Base-by-base conservation (phyloP, 768 basidiomycete genomes). In the Sporobolomyces phaffii region DNA sequence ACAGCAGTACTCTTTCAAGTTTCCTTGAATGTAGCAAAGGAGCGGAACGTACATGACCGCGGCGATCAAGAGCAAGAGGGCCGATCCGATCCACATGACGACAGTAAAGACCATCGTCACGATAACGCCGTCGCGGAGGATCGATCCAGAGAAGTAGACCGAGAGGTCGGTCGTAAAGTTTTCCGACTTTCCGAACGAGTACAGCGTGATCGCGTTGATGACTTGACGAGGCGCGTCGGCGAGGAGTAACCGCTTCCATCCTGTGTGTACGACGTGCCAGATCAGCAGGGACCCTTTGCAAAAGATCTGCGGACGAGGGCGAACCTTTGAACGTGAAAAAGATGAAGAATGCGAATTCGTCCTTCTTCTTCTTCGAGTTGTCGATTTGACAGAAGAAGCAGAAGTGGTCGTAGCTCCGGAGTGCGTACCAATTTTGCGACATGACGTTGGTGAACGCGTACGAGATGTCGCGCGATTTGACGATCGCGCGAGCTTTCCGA, bases 271-370 rank as follows among this genome's bases (percentile, higher is more conserved):
- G 26, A 5, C 48, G 22, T 28, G 26, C 3, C 29, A 48, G 8
- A 29, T 34, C 29, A 60, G 31, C 20, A 24, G 28, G 7, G 20
- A 14, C 5, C 24, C 18, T 26, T 38, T 22, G 28, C 24, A 36
- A 88, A 91, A n/a, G 10, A 38, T 20, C 22, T 56, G 26, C 53
- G 22, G 33, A 52, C 13, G 15, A 18, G 10, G 24, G 81, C 86
- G 60, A 67, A 90, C 94, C 94, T 82, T 99, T 99, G 84, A 99
- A 98, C 1, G 88, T 89, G 80, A 99, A 99, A 85, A 98, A 99
- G 76, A 98, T 85, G 79, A 96, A 99, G 83, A 98, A 98, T 38
- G 94, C 93, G 78, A 99, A 92, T 75, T 96, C 91, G 76, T 99
- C 96, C 78, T 88, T 92, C 68, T 85, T 86, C 83, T 94, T 97